Conservation (phyloP, 2,329 filamentous ascomycete genomes). For the Claviceps pazoutovae region DNA sequence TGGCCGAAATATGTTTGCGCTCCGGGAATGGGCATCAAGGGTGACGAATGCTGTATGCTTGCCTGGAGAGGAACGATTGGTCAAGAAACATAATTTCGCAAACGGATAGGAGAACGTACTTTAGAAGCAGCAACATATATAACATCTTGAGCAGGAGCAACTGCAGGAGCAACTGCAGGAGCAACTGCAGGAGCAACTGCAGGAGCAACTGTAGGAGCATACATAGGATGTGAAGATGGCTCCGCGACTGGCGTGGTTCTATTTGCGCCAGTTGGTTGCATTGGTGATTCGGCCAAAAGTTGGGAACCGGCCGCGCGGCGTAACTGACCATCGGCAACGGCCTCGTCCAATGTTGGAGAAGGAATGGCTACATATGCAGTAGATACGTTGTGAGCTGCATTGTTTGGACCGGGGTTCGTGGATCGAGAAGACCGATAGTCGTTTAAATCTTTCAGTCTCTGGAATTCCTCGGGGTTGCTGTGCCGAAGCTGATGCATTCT, state of each 20-base stretch:
- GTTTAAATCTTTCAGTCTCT: constrained; percentile 9
- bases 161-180: too few relatives aligned
- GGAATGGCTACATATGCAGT: not conserved
- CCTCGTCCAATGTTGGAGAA: not conserved
- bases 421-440: not conserved
- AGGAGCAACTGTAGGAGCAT: too few relatives aligned
- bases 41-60: constrained; percentile 5
- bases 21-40: constrained; percentile 20
- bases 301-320: not conserved
- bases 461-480: constrained; percentile 20
- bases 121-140: not conserved
- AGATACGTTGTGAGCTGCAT: not conserved
- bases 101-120: not conserved
- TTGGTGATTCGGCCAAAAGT: not conserved
- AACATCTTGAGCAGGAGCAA: too few relatives aligned
- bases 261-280: not conserved
- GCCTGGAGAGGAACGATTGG: not conserved
- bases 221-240: not conserved
- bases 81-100: not conserved
- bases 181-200: too few relatives aligned
- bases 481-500: constrained; percentile 19
- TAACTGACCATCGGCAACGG: not conserved
- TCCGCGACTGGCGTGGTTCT: not conserved
- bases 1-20: constrained; percentile 24
- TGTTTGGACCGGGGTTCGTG: not conserved